Evolutionary conservation across 2,329 filamentous ascomycete genomes (phyloP), one percentile per base, ranked within the genome.

Genomic region (Fusarium coffeatum): DNA sequence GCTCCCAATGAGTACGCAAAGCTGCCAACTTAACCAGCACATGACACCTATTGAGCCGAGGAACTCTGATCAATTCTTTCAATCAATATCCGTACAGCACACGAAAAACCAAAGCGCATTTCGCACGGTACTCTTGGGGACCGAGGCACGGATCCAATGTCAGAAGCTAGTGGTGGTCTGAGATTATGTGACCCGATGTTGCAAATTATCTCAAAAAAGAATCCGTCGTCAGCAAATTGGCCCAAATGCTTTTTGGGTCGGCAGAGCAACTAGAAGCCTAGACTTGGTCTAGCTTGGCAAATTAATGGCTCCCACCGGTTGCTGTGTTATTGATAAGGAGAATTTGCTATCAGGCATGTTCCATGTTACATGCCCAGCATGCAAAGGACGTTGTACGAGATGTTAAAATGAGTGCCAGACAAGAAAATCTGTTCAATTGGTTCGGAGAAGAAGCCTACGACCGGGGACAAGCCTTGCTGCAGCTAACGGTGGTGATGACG

Each of bases 191-290:
- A 25, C 46, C 55, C n/a, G 46, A 46, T 27, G 49, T 53, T 46
- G 51, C 59, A 71, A 71, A 71, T 64, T 63, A 45, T 37, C 41
- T 48, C 53, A 49, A 51, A 61, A 37, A 37, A 48, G 62, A 55
- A 51, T 51, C 51, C 61, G 50, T 64, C 57, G 51, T 71, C 59
- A 68, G 71, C 63, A 50, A 60, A 47, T 64, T 64, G 23, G 48
- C 18, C 32, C n/a, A 49, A 49, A 49, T 48, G 22, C 22, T 43
- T 13, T 47, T 51, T 22, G 9, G 51, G 75, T 77, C 72, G 75
- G 71, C 71, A 67, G 64, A 64, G 74, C 70, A 76, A 77, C 75
- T 46, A 15, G 13, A 27, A 58, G 51, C 54, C 59, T 30, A 56
- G 60, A 63, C 68, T 65, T 73, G 66, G 65, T 42, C 37, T 37